Evolutionary conservation across 2,329 filamentous ascomycete species (phyloP), one percentile per base, ranked within the genome.

Genomic region (Fusarium tjaetaba): DNA sequence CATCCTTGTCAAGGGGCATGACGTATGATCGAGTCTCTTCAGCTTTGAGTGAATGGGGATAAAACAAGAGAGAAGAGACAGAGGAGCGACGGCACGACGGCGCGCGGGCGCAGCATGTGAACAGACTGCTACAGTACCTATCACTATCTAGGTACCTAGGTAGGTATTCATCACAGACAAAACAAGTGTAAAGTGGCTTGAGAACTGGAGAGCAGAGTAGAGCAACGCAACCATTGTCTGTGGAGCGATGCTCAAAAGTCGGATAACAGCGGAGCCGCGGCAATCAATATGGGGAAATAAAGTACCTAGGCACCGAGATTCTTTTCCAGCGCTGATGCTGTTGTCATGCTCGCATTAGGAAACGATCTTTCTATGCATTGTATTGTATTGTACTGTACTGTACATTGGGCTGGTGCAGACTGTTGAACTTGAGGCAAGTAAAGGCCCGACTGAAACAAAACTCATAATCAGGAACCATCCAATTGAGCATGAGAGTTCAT

Each of bases 1-100:
- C 32, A 59, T 41, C 65, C 65, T 60, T 70, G 67, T 59, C 41
- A 55, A 62, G 32, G 38, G 30, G 65, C 59, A 73, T 73, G 70
- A 73, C 70, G 70, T 71, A 73, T 56, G 61, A 39, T 43, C 28
- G 13, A 30, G 30, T 11, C 30, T 48, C 30, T 49, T 26, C 32
- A 43, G 39, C 26, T 49, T 42, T 65, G 36, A 53, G 24, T 58
- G 43, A 57, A 66, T 48, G 42, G 55, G 49, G 49, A 65, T 38
- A 43, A 57, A 57, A 38, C 16, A 28, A 55, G 53, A 55, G 70
- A 55, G 45, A 63, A 55, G 70, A 55, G 45, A 63, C 20, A 26
- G 61, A 62, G 65, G 61, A 65, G 55, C 65, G 61, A 56, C 70
- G 62, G 69, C 56, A 62, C 67, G 68, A 59, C 62, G 60, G 69